phyloP scores from a whole-genome alignment of 768 basidiomycete genomes.

The Kwoniella botswanensis region DNA sequence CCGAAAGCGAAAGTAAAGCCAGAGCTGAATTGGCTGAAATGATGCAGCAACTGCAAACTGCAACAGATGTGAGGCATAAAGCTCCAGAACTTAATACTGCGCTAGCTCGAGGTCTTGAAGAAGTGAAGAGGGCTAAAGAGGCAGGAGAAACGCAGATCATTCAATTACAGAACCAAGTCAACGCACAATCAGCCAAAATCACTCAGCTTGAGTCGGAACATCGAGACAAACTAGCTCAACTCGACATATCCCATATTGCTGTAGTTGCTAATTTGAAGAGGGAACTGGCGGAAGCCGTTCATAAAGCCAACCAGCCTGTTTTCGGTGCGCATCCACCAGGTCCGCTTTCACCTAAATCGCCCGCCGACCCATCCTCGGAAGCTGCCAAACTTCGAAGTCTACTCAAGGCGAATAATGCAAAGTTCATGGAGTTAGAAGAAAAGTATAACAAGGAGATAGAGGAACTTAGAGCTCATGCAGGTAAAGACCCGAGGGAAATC shows the following conservation, averaged over 20 bases:
- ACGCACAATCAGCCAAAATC: not conserved
- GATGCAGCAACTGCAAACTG: not conserved
- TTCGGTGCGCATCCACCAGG: not conserved
- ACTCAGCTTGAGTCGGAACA: not conserved
- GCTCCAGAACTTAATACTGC: not conserved
- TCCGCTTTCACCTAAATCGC: not conserved
- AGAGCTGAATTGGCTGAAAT: not conserved
- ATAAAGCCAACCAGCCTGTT: not conserved
- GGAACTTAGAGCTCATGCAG: slow-evolving; percentile 5
- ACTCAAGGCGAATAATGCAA: slow-evolving; percentile 66
- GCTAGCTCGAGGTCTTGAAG: not conserved
- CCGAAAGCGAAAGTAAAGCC: slow-evolving; percentile 14
- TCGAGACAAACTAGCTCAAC: not conserved
- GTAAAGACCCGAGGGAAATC: not conserved
- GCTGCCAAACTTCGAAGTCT: slow-evolving; percentile 68
- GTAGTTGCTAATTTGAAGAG: not conserved
- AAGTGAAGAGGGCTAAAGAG: not conserved
- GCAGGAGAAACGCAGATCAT: not conserved
- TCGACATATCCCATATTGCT: not conserved
- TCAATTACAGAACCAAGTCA: not conserved
- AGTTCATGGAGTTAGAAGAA: slow-evolving; percentile 65
- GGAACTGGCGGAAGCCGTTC: not conserved
- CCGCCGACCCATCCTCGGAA: slow-evolving; percentile 61
- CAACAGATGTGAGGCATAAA: not conserved
- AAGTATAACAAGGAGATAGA: slow-evolving; percentile 62